Evolutionary conservation across 257 asterid genomes (phyloP).

Genomic region (Ehretia macrophylla): DNA sequence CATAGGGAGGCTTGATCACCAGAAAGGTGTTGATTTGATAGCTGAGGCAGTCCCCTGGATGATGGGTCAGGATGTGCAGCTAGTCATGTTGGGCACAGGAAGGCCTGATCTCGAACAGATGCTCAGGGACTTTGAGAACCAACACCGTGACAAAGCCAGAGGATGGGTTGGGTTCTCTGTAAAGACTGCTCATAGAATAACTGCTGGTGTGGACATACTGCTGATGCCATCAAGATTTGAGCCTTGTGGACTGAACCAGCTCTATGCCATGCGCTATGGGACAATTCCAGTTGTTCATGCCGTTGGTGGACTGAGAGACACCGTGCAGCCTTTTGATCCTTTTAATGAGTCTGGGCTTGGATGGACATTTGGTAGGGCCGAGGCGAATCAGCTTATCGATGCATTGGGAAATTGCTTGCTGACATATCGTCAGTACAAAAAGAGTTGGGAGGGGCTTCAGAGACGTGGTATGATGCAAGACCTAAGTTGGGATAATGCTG

Average conservation of each 20-base stretch:
- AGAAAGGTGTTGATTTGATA: constrained; percentile 87
- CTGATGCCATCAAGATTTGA: constrained; percentile 96
- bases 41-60: constrained; percentile 94
- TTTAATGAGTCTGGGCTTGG: constrained; percentile 76
- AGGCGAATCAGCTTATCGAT: constrained; percentile 42
- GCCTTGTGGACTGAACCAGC: constrained; percentile 97
- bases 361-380: constrained; percentile 79
- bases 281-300: constrained; percentile 92
- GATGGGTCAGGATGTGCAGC: constrained; percentile 76
- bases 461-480: constrained; percentile 83
- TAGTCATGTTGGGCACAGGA: constrained; percentile 92
- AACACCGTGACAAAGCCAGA: constrained; percentile 48
- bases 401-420: constrained; percentile 77
- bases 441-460: constrained; percentile 92
- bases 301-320: constrained; percentile 90
- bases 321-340: constrained; percentile 87
- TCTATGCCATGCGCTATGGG: constrained; percentile 88
- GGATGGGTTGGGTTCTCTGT: constrained; percentile 98
- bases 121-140: constrained; percentile 70
- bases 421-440: constrained; percentile 65
- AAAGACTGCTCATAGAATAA: constrained; percentile 78
- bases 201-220: constrained; percentile 80
- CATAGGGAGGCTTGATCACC: constrained; percentile 89
- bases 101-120: constrained; percentile 70
- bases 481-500: constrained; percentile 89